These are phyloP conservation scores for Jatropha podagrica DNA, from an alignment of 441 rosid genomes.

Conservation along the genomic window DNA sequence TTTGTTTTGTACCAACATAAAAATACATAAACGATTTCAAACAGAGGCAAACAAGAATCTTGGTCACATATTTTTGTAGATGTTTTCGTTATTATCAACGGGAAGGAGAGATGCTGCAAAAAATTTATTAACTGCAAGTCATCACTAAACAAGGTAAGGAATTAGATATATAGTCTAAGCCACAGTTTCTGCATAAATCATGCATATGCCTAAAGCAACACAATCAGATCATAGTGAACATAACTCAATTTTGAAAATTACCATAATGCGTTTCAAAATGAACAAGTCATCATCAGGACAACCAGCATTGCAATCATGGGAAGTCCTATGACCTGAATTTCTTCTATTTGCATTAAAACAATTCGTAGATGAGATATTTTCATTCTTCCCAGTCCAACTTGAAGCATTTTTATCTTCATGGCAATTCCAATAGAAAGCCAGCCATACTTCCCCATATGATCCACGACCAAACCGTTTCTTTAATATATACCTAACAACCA, in stretches of 20 bases:
- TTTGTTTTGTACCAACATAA: neutral
- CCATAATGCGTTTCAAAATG: slow-evolving; percentile 94
- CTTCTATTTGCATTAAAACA: slow-evolving; percentile 30
- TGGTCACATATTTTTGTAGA: neutral
- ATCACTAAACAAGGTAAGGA: neutral
- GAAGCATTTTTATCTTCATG: slow-evolving; percentile 48
- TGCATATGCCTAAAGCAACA: neutral
- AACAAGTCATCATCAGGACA: slow-evolving; percentile 51
- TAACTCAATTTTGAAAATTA: slow-evolving; percentile 28
- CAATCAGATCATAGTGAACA: neutral
- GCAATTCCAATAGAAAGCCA: slow-evolving; percentile 88
- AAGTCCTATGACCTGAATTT: slow-evolving; percentile 36
- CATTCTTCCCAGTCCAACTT: slow-evolving; percentile 41
- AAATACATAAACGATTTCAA: neutral
- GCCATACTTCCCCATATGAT: slow-evolving; percentile 97
- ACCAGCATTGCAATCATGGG: slow-evolving; percentile 42
- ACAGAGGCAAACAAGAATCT: neutral
- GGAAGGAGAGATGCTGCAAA: neutral
- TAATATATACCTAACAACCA: slow-evolving; percentile 64
- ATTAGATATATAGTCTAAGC: neutral
- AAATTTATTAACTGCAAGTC: neutral
- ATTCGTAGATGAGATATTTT: slow-evolving; percentile 37
- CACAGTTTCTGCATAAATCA: neutral
- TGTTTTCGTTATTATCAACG: neutral
- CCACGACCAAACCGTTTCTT: slow-evolving; percentile 94